These are phyloP conservation scores for Mucor indicus DNA, from an alignment of 371 early-diverging fungal species.

Conservation along the genomic window DNA sequence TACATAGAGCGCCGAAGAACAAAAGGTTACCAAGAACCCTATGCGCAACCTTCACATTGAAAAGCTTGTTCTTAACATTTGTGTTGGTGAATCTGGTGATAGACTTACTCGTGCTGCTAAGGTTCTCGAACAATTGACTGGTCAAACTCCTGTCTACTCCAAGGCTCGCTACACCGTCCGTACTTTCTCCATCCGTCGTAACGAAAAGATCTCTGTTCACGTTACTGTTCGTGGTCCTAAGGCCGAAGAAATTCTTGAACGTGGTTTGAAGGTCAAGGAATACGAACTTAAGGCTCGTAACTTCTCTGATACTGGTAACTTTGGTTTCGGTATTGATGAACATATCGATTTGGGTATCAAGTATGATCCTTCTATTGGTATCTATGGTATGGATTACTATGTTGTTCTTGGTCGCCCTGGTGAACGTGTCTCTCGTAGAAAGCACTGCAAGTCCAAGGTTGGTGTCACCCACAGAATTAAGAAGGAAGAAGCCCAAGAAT, in stretches of 20 bases:
- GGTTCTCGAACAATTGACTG: conserved; percentile 99
- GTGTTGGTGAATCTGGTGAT: conserved; percentile 99
- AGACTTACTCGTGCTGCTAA: conserved; percentile 99
- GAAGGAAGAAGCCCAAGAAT: conserved; percentile 50
- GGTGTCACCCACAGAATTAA: conserved; percentile 93
- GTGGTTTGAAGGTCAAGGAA: conserved; percentile 99
- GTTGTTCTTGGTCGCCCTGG: conserved; percentile 99
- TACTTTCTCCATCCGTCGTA: conserved; percentile 99
- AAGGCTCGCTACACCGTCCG: conserved; percentile 99
- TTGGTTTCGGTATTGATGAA: conserved; percentile 99
- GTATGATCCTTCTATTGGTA: conserved; percentile 99
- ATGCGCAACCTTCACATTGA: conserved; percentile 98
- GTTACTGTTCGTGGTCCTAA: conserved; percentile 96
- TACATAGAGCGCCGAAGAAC: conserved; percentile 65
- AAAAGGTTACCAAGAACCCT: conserved; percentile 71
- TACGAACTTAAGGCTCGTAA: conserved; percentile 95
- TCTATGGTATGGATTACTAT: conserved; percentile 98
- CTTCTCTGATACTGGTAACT: conserved; percentile 99
- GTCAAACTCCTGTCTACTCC: conserved; percentile 98
- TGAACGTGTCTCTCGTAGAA: conserved; percentile 95
- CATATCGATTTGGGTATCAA: conserved; percentile 99
- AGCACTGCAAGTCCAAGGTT: conserved; percentile 84
- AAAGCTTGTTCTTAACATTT: conserved; percentile 99
- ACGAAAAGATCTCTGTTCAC: conserved; percentile 99
- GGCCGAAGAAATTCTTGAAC: conserved; percentile 94